Base-by-base conservation (phyloP, 2,329 filamentous ascomycete species). In the Sporothrix globosa region DNA sequence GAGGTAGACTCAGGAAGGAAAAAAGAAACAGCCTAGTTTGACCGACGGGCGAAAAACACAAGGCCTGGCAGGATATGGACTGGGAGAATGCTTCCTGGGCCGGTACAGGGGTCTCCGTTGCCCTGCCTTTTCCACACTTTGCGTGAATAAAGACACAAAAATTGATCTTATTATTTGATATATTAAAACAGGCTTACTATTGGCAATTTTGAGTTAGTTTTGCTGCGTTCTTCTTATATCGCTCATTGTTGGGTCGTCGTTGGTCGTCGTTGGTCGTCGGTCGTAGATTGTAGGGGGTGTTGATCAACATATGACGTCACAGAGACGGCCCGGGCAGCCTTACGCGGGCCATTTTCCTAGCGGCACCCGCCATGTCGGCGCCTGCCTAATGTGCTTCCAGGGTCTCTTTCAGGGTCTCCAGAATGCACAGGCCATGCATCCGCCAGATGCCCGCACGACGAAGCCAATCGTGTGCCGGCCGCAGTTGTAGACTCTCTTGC, bases 221-320 rank as follows among this genome's bases (percentile, higher is more conserved):
- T 44, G 34, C 34, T 61, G 56, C 34, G 41, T 4, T 44, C 44
- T 24, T 34, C 34, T 34, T 4, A 7, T 34, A 34, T 34, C 6
- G 34, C 9, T 2, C 34, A 34, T 6, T 34, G 30, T 34, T 34
- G 4, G 30, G 44, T 17, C 11, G 10, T 44, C 21, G 53, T 58
- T 21, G 56, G 21, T 60, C 41, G 56, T 44, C 24, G 27, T 60
- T 21, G 56, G 21, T 61, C 44, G 56, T 41, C 21, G 34, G 44
- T 17, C 11, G 19, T 44, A 24, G 53, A n/a, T 63, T 21, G 6
- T 48, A n/a, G 27, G 4, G 19, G 24, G 17, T 10, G 54, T n/a
- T 27, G 44, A 30, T 53, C 13, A 24, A 34, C 7, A 67, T 53
- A 67, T 53, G 63, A 67, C 63, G 63, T 67, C 63, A 67, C 21